These are phyloP conservation scores for Bipolaris oryzae DNA, from an alignment of 2,329 filamentous ascomycete genomes.

Conservation along the genomic window DNA sequence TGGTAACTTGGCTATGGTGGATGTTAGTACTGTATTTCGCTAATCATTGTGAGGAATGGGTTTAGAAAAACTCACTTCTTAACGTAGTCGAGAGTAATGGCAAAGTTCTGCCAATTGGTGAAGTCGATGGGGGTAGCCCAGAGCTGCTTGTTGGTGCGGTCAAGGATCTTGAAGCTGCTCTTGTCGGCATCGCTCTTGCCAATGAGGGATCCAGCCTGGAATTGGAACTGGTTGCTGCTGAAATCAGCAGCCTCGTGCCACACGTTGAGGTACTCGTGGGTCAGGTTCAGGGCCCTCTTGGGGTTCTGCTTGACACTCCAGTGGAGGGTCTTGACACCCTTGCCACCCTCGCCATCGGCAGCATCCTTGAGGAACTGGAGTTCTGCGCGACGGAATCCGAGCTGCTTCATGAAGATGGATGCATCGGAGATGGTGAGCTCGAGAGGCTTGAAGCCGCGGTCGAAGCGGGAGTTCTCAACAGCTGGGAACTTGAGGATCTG, in stretches of 20 bases:
- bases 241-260: slow-evolving; percentile 51
- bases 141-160: slow-evolving; percentile 48
- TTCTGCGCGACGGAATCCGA: slow-evolving; percentile 66
- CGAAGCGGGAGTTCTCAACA: slow-evolving; percentile 54
- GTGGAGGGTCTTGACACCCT: slow-evolving; percentile 66
- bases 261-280: slow-evolving; percentile 64
- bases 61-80: slow-evolving; percentile 54
- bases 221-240: slow-evolving; percentile 51
- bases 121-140: slow-evolving; percentile 60
- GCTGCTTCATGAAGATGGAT: slow-evolving; percentile 66
- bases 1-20: slow-evolving; percentile 57
- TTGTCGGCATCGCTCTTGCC: slow-evolving; percentile 52
- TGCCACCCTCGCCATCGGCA: slow-evolving; percentile 59
- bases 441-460: slow-evolving; percentile 53
- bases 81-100: slow-evolving; percentile 62
- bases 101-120: slow-evolving; percentile 67
- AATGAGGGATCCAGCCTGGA: slow-evolving; percentile 63
- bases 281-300: slow-evolving; percentile 60
- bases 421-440: slow-evolving; percentile 63
- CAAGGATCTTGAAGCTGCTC: slow-evolving; percentile 51
- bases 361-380: slow-evolving; percentile 59
- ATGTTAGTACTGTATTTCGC: background rate
- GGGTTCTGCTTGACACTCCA: slow-evolving; percentile 63
- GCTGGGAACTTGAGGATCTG: slow-evolving; percentile 58
- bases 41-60: rapidly evolving